phyloP scores from a whole-genome alignment of 345 rosid genomes.

The Gossypium bickii region DNA sequence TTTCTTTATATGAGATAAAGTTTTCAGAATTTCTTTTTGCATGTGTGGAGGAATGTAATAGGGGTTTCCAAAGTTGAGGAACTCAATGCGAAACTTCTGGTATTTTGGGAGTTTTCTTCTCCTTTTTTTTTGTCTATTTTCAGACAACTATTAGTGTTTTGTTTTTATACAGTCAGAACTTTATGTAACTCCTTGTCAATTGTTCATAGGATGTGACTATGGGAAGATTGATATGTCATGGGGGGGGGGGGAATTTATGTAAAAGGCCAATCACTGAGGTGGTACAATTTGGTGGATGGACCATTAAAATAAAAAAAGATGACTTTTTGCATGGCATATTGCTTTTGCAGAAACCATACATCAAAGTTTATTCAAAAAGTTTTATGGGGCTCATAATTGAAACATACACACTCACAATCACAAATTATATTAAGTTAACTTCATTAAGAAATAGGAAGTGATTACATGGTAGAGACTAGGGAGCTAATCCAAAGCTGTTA shows the following conservation, averaged over 20 bases:
- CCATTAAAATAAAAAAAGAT: too few species aligned
- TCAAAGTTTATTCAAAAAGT: neutral
- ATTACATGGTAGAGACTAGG: constrained; percentile 25
- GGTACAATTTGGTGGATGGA: too few species aligned
- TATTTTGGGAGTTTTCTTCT: too few species aligned
- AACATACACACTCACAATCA: too few species aligned
- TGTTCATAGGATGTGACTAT: neutral
- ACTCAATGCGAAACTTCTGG: neutral
- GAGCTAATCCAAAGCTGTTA: constrained; percentile 24
- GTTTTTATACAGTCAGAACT: too few species aligned
- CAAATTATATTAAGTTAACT: constrained; percentile 18
- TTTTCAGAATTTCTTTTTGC: neutral
- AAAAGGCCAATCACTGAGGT: neutral
- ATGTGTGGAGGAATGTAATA: neutral
- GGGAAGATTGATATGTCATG: too few species aligned
- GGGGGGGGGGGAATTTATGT: neutral
- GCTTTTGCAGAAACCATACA: neutral
- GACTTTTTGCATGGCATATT: too few species aligned
- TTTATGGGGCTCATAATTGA: too few species aligned
- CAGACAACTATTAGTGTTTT: too few species aligned
- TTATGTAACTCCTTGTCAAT: too few species aligned
- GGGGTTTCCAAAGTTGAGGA: neutral
- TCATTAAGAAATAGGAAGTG: constrained; percentile 28
- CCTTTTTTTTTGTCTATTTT: too few species aligned
- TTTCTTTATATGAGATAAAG: neutral